Evolutionary conservation across 768 basidiomycete species (phyloP).

Genomic region (Suillus americanus): DNA sequence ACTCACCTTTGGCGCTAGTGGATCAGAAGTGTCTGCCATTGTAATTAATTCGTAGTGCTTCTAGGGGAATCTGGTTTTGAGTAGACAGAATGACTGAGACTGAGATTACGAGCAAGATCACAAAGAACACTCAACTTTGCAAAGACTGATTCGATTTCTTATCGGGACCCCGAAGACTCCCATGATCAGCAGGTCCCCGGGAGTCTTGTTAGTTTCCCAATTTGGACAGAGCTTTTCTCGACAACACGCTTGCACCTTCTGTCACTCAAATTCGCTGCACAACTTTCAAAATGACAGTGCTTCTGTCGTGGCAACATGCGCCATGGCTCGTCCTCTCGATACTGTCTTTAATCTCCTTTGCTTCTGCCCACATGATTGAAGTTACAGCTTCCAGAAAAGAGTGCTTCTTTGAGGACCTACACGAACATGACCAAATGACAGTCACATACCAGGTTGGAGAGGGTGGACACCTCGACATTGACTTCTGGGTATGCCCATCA

Average conservation of each 20-base stretch:
- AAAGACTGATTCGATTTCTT: constrained; percentile 13
- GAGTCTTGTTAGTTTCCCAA: constrained; percentile 17
- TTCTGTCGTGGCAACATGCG: constrained; percentile 40
- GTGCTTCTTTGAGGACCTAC: constrained; percentile 95
- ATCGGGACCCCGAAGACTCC: constrained; percentile 9
- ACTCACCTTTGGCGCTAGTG: constrained; percentile 73
- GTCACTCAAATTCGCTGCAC: not conserved
- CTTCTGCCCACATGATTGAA: constrained; percentile 68
- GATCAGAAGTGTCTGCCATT: constrained; percentile 62
- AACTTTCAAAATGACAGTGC: constrained; percentile 11
- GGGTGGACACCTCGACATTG: constrained; percentile 95
- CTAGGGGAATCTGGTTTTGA: constrained; percentile 2
- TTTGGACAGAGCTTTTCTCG: not conserved
- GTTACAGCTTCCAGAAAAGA: constrained; percentile 81
- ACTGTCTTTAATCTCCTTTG: constrained; percentile 34
- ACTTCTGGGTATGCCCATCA: constrained; percentile 77
- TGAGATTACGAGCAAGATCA: constrained; percentile 5
- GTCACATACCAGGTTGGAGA: constrained; percentile 99
- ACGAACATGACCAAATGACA: constrained; percentile 96
- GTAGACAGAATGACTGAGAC: constrained; percentile 1
- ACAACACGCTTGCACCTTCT: not conserved
- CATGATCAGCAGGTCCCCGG: constrained; percentile 20
- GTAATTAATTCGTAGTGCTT: constrained; percentile 13
- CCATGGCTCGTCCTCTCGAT: constrained; percentile 41
- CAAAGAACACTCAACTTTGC: constrained; percentile 7